These are phyloP conservation scores for Trypanosoma congolense DNA, from an alignment of 208 protist genomes.

Conservation along the genomic window DNA sequence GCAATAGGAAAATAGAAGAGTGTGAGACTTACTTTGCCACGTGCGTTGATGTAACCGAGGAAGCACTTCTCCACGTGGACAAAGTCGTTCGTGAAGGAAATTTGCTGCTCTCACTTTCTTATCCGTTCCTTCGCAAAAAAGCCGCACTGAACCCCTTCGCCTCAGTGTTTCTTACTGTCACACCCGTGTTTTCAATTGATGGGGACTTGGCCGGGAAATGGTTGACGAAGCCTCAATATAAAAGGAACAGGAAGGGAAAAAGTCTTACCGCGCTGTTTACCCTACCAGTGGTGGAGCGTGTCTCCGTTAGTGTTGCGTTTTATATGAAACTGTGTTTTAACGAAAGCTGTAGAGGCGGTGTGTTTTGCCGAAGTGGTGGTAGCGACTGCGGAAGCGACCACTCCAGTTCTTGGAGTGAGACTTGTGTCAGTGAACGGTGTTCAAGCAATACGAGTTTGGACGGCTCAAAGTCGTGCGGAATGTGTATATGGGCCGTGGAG, in stretches of 20 bases:
- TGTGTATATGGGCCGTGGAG: neutral
- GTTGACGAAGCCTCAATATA: neutral
- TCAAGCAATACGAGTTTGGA: too few relatives aligned
- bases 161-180: conserved; percentile 3
- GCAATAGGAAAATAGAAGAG: neutral
- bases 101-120: conserved; percentile 4
- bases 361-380: too few relatives aligned
- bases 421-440: neutral
- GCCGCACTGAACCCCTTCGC: neutral
- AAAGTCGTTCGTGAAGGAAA: neutral
- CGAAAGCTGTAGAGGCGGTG: too few relatives aligned
- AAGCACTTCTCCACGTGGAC: neutral
- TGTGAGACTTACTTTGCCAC: conserved; percentile 18
- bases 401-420: neutral
- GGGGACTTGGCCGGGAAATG: neutral
- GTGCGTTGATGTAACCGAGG: conserved; percentile 4
- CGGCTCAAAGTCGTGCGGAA: neutral
- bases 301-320: conserved; percentile 10
- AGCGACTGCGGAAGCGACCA: neutral
- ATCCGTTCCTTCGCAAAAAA: conserved; percentile 7
- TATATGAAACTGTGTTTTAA: conserved; percentile 7
- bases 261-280: conserved; percentile 1
- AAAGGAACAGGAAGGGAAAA: neutral
- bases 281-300: neutral
- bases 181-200: conserved; percentile 4